Evolutionary conservation across 2,329 filamentous ascomycete genomes (phyloP).

Genomic region (Fusarium hainanense): DNA sequence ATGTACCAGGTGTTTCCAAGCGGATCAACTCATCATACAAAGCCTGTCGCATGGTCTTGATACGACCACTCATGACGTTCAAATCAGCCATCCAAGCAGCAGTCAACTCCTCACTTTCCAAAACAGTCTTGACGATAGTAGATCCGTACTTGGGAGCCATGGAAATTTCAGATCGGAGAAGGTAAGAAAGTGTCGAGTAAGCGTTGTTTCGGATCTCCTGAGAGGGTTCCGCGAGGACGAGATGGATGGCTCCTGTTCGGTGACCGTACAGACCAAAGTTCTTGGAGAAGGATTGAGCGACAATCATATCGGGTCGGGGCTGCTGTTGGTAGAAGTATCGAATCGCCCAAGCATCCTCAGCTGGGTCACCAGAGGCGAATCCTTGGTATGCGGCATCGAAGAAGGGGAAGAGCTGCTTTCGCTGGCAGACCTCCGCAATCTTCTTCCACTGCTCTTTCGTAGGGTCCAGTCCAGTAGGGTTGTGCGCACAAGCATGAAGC

Average conservation of each 20-base stretch:
- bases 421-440: slow-evolving; percentile 78
- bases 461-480: slow-evolving; percentile 95
- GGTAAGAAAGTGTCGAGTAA: slow-evolving; percentile 55
- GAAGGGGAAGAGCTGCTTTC: slow-evolving; percentile 91
- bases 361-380: slow-evolving; percentile 90
- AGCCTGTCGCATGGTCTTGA: slow-evolving; percentile 86
- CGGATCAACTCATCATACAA: slow-evolving; percentile 85
- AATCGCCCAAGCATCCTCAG: slow-evolving; percentile 86
- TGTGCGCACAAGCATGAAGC: slow-evolving; percentile 95
- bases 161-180: slow-evolving; percentile 95
- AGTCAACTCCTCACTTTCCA: slow-evolving; percentile 84
- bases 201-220: slow-evolving; percentile 58
- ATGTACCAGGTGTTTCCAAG: slow-evolving; percentile 84
- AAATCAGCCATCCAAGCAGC: slow-evolving; percentile 92
- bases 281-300: slow-evolving; percentile 96
- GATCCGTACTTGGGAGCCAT: slow-evolving; percentile 96
- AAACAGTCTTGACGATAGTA: slow-evolving; percentile 82
- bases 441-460: slow-evolving; percentile 94
- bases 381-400: slow-evolving; percentile 98
- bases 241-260: slow-evolving; percentile 94
- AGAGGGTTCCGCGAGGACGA: slow-evolving; percentile 87
- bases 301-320: slow-evolving; percentile 79
- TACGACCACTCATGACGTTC: slow-evolving; percentile 91
- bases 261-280: slow-evolving; percentile 99
- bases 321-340: slow-evolving; percentile 79